Conservation (phyloP, 2,329 filamentous ascomycete genomes). For the Fusarium neocosmosporiellum region DNA sequence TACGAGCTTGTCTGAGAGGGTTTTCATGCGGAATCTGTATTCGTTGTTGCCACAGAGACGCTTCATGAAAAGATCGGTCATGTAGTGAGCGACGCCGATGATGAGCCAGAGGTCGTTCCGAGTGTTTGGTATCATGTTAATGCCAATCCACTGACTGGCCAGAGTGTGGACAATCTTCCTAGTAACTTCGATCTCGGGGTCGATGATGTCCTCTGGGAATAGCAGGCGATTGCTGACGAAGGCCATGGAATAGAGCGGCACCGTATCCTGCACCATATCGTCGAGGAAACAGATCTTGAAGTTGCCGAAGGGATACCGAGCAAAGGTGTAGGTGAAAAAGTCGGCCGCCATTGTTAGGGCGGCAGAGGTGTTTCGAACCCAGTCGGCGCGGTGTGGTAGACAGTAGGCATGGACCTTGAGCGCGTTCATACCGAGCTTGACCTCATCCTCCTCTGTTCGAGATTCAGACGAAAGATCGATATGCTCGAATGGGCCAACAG, state of each 20-base stretch:
- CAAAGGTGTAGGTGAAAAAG: conserved; percentile 87
- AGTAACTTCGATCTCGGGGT: conserved; percentile 84
- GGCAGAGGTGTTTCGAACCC: conserved; percentile 87
- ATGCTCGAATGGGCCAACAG: conserved; percentile 93
- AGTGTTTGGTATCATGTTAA: conserved; percentile 88
- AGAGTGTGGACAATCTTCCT: conserved; percentile 84
- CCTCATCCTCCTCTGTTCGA: conserved; percentile 90
- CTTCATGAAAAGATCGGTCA: conserved; percentile 93
- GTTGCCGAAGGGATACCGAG: conserved; percentile 89
- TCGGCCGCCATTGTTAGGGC: conserved; percentile 90
- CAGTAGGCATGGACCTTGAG: conserved; percentile 93
- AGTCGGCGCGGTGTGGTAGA: conserved; percentile 82
- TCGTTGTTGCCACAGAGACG: conserved; percentile 94
- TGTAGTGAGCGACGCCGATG: conserved; percentile 90
- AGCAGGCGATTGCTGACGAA: conserved; percentile 89
- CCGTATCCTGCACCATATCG: conserved; percentile 80
- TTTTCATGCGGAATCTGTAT: conserved; percentile 90
- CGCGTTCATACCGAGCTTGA: conserved; percentile 87
- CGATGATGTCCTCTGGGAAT: conserved; percentile 86
- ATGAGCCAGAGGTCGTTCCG: conserved; percentile 88
- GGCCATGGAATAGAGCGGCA: conserved; percentile 83
- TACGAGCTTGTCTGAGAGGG: conserved; percentile 82
- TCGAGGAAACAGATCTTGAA: conserved; percentile 97
- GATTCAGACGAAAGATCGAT: conserved; percentile 88
- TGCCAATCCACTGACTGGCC: conserved; percentile 92